Base-by-base conservation (phyloP, 352 stramenopile genomes). In the Pythium scleroteichum region DNA sequence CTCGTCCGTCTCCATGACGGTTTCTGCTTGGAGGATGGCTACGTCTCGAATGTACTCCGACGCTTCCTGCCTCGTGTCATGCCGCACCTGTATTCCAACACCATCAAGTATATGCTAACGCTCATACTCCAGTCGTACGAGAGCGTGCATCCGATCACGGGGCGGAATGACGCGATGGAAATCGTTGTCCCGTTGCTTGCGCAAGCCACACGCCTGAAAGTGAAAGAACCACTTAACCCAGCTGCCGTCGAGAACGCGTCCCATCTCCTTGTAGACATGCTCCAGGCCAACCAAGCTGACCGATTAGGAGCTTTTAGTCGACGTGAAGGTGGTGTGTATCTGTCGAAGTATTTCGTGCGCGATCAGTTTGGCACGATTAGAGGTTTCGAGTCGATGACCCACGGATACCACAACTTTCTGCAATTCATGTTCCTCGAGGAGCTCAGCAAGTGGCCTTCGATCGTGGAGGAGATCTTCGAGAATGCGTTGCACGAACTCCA, bases 391-490 rank as follows among this genome's bases (percentile, higher is more conserved):
- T 88, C 78, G 2, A 92, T 95, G 78, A 92, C 83, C 0, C 83
- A 95, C 61, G 86, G 86, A n/a, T 95, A 95, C 56, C 86, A 95
- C 75, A 95, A 95, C 64, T 95, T 95, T 23, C 64, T 95, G 20
- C 86, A 95, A 65, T 95, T 92, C 53, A 95, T 95, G 86, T 65
- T 95, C 22, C 59, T 95, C 13, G 86, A 95, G 54, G 83, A 95
- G 57, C 73, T 93, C 40, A 79, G 83, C n/a, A 93, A 95, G 50
- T 76, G 85, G 52, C 78, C 75, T 13, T 39, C 65, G 16, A 87
- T 92, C 32, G 52, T 95, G 20, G 71, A 92, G 9, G 68, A 78
- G 35, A 46, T 95, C 12, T 95, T 93, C 39, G 61, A 70, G 20
- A 89, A 90, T 46, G 81, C 86, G 2, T 52, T 78, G 16, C 54